Evolutionary conservation across 1,139 yeast species (phyloP).

Genomic region (Candida smagusa): DNA sequence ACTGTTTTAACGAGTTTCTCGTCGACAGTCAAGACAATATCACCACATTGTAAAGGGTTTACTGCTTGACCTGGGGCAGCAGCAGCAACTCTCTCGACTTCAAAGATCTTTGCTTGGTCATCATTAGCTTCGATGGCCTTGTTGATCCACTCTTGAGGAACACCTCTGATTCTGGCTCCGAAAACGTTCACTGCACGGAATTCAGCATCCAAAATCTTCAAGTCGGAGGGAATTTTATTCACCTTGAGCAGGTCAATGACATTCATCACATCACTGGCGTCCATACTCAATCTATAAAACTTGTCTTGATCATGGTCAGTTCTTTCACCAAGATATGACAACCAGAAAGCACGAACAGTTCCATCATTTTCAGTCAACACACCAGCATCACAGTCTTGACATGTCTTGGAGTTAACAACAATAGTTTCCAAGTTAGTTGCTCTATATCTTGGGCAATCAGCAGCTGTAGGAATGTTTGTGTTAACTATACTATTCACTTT

Average conservation of each 20-base stretch:
- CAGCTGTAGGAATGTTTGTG: constrained; percentile 67
- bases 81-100: constrained; percentile 68
- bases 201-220: constrained; percentile 75
- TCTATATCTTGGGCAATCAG: constrained; percentile 73
- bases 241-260: constrained; percentile 55
- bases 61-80: constrained; percentile 26
- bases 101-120: constrained; percentile 69
- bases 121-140: constrained; percentile 56
- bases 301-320: constrained; percentile 48
- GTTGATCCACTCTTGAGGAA: constrained; percentile 77
- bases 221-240: constrained; percentile 51
- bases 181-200: constrained; percentile 65
- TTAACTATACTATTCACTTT: constrained; percentile 75
- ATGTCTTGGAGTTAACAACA: constrained; percentile 67
- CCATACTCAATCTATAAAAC: constrained; percentile 78
- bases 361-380: constrained; percentile 78
- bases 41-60: constrained; percentile 54
- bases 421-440: constrained; percentile 82
- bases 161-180: constrained; percentile 82
- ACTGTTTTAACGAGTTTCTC: constrained; percentile 61
- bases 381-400: constrained; percentile 79
- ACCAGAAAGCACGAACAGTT: constrained; percentile 78
- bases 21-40: constrained; percentile 69
- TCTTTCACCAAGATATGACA: constrained; percentile 74
- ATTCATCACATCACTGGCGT: constrained; percentile 58